Evolutionary conservation across 129 eudicot species (phyloP).

Genomic region (Heracleum sosnowskyi): DNA sequence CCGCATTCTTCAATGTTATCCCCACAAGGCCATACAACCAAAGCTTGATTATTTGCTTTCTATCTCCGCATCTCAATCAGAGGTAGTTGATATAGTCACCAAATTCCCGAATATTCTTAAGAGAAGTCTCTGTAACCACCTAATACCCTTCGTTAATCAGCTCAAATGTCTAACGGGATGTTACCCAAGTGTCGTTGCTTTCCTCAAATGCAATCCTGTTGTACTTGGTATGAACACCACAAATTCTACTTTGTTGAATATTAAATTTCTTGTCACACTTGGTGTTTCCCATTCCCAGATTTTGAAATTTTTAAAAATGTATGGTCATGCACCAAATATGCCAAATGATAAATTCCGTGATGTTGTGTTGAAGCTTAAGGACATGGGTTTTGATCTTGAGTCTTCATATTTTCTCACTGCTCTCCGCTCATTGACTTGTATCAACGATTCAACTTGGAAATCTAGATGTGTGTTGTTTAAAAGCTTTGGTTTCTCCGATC

Average conservation of each 20-base stretch:
- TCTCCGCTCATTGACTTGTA: no score
- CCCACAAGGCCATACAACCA: neutral
- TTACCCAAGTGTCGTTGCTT: neutral
- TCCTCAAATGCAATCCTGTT: neutral
- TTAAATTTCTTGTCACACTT: neutral
- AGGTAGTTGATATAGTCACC: neutral
- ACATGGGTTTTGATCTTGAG: no score
- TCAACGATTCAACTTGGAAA: no score
- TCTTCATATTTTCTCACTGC: no score
- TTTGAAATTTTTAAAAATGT: neutral
- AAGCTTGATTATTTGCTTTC: constrained; percentile 3
- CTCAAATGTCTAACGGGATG: neutral
- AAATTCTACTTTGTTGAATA: neutral
- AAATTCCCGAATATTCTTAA: neutral
- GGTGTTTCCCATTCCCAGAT: neutral
- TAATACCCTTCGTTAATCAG: neutral
- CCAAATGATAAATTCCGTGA: neutral
- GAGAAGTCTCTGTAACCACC: neutral
- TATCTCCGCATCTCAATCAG: neutral
- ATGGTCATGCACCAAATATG: neutral
- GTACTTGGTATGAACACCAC: neutral
- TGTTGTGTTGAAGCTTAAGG: neutral
- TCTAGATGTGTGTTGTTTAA: no score
- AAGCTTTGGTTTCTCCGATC: constrained; percentile 18
- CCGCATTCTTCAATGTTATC: neutral